A percentile compares a stretch with the other conserved stretches of the same genome.
phyloP scores from a whole-genome alignment of 768 basidiomycete genomes.

The Lanmaoa pseudosensibilis region DNA sequence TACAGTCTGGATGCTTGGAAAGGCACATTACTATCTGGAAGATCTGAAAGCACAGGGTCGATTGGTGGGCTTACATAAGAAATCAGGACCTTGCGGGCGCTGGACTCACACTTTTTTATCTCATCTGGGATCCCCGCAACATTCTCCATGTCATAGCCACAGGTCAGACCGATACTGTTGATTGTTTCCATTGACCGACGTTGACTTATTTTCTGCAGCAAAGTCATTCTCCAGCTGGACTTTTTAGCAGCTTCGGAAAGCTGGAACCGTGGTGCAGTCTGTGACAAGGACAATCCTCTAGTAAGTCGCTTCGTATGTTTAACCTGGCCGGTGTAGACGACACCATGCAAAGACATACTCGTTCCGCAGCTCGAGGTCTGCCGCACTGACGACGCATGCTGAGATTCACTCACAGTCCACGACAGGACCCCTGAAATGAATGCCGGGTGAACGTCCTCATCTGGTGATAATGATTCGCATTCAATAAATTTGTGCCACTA shows the following conservation, averaged over 20 bases:
- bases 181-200: conserved; percentile 6
- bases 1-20: conserved; percentile 96
- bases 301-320: conserved; percentile 48
- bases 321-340: conserved; percentile 52
- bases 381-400: background rate
- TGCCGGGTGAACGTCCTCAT: conserved; percentile 70
- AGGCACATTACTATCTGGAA: no score
- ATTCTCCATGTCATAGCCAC: conserved; percentile 62
- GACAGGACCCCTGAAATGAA: conserved; percentile 73
- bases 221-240: conserved; percentile 84
- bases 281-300: conserved; percentile 98
- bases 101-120: no score
- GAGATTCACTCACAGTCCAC: background rate
- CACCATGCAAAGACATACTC: conserved; percentile 72
- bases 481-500: no score
- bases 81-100: no score
- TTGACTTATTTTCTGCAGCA: conserved; percentile 39
- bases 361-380: conserved; percentile 74
- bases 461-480: no score
- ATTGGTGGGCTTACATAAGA: no score
- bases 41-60: conserved; percentile 38
- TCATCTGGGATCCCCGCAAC: no score
- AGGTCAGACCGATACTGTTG: conserved; percentile 45
- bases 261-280: conserved; percentile 85
- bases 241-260: conserved; percentile 66